Evolutionary conservation across 2,329 filamentous ascomycete genomes (phyloP), one percentile per base, ranked within the genome.

Genomic region (Phialophora chinensis): DNA sequence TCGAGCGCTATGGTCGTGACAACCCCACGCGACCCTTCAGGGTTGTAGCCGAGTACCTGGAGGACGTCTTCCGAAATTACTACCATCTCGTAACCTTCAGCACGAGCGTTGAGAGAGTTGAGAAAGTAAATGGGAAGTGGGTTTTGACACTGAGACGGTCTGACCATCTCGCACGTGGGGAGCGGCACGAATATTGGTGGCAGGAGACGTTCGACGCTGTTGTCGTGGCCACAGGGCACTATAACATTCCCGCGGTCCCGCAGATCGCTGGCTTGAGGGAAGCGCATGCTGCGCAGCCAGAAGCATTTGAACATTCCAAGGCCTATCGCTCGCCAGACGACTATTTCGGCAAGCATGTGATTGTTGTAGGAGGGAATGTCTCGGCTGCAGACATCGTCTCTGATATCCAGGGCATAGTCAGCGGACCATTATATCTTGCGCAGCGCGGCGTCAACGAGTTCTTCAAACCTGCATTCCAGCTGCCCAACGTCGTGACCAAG

Each of bases 391-490:
- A 86, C 66, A 85, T 86, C n/a, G 83, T 84, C 6, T 79, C 79
- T 42, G 84, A 86, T 65, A 75, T 86, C 23, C 77, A 81, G 2
- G 74, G 77, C 0, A 66, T 81, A 2, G 82, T 83, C 3, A 76
- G 76, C 2, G 77, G 70, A 0, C 78, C 85, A 5, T 83, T 82
- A 67, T 84, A 86, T 70, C 87, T 84, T 66, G 85, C 86, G 0
- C 80, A 88, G 27, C 83, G 84, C 29, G 88, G 88, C 1, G 76
- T 78, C 0, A 90, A 87, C 66, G 88, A 90, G 72, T 74, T 87
- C 0, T 81, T 66, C 44, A 52, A 61, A 7, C 31, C 86, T 0
- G 75, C 79, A 0, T 79, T 73, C 1, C 72, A 88, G 20, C 78
- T 90, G 0, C 88, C 88, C 0, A 74, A 78, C 61, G 76, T 82